These are phyloP conservation scores for Colletotrichum spaethianum DNA, from an alignment of 2,329 filamentous ascomycete genomes.

Conservation along the genomic window DNA sequence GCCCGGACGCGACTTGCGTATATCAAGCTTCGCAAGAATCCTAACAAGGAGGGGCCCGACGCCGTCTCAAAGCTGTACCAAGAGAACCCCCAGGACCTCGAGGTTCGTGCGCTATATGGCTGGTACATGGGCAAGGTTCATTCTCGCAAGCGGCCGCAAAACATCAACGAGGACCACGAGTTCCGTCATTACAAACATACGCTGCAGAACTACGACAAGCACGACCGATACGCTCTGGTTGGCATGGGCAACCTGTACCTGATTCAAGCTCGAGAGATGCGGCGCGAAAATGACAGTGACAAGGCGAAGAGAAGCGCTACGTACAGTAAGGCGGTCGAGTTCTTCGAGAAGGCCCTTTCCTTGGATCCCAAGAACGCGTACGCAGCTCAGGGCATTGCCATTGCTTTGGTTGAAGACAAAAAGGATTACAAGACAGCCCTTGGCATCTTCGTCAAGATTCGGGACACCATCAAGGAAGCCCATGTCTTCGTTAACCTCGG, in stretches of 20 bases:
- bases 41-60: conserved; percentile 88
- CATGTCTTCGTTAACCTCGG: conserved; percentile 94
- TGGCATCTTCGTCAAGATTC: conserved; percentile 89
- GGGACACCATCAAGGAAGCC: conserved; percentile 89
- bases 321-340: conserved; percentile 94
- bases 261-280: conserved; percentile 92
- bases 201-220: conserved; percentile 93
- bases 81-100: conserved; percentile 85
- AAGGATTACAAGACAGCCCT: conserved; percentile 89
- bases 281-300: conserved; percentile 88
- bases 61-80: conserved; percentile 89
- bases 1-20: conserved; percentile 91
- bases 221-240: conserved; percentile 95
- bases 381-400: conserved; percentile 95
- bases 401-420: conserved; percentile 93
- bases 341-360: conserved; percentile 97
- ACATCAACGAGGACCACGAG: conserved; percentile 90
- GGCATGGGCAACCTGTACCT: conserved; percentile 97
- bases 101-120: conserved; percentile 92
- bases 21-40: conserved; percentile 85
- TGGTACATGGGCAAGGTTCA: conserved; percentile 91
- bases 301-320: conserved; percentile 90
- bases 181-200: conserved; percentile 97
- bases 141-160: conserved; percentile 84
- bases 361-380: conserved; percentile 97